These are phyloP conservation scores for Pythium biforme DNA, from an alignment of 352 stramenopile genomes.

Conservation along the genomic window DNA sequence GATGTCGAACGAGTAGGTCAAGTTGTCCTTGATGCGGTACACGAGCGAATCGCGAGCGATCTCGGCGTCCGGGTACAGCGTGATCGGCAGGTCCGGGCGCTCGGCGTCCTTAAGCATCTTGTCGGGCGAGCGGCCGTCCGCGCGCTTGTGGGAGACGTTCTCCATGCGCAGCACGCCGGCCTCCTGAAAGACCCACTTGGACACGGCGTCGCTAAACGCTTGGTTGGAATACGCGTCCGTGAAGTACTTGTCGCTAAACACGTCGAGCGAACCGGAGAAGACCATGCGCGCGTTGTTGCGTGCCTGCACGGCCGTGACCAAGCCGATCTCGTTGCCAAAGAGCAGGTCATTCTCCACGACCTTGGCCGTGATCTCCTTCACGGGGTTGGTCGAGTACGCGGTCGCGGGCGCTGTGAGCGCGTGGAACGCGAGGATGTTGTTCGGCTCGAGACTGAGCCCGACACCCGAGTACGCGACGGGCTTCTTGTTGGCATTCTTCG, in stretches of 20 bases:
- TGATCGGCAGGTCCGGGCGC: conserved; percentile 84
- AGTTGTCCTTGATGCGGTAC: conserved; percentile 93
- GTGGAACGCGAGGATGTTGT: conserved; percentile 83
- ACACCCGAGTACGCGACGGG: conserved; percentile 76
- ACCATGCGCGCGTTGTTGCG: conserved; percentile 91
- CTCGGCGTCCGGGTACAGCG: conserved; percentile 87
- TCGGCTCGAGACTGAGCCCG: conserved; percentile 79
- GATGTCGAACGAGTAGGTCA: conserved; percentile 90
- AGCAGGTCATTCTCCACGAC: conserved; percentile 59
- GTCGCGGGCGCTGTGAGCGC: conserved; percentile 73
- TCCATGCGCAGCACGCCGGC: conserved; percentile 83
- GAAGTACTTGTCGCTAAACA: conserved; percentile 90
- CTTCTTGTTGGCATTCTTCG: conserved; percentile 47
- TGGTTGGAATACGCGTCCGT: conserved; percentile 66
- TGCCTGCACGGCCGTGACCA: conserved; percentile 84
- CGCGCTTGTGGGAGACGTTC: conserved; percentile 85
- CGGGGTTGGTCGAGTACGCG: conserved; percentile 80
- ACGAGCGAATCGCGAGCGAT: conserved; percentile 88
- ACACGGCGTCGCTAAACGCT: conserved; percentile 68
- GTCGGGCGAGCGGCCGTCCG: conserved; percentile 77
- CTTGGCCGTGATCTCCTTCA: conserved; percentile 68
- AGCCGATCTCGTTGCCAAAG: conserved; percentile 73
- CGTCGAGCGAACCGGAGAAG: conserved; percentile 82
- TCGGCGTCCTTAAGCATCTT: conserved; percentile 90
- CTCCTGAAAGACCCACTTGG: conserved; percentile 88